Evolutionary conservation across 768 basidiomycete species (phyloP).

Genomic region (Steccherinum ochraceum): DNA sequence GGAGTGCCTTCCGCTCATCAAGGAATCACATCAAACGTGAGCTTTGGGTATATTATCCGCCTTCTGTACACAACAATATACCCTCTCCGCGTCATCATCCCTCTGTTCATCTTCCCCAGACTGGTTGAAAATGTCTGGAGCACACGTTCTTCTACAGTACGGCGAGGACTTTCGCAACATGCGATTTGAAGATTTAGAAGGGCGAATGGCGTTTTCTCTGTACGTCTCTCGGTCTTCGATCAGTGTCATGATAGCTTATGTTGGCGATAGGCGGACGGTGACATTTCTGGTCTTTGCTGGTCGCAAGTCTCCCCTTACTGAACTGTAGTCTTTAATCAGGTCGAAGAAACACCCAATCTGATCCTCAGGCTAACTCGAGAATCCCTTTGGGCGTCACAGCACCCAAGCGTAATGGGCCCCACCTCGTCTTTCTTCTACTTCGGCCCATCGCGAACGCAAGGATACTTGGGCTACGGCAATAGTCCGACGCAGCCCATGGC

Average conservation of each 20-base stretch:
- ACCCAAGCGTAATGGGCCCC: slow-evolving; percentile 76
- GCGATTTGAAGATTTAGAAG: slow-evolving; percentile 57
- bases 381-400: slow-evolving; percentile 57
- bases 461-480: slow-evolving; percentile 67
- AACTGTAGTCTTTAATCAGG: slow-evolving; percentile 27
- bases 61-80: no score
- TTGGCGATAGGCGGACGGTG: no score
- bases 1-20: no score
- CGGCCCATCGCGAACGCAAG: slow-evolving; percentile 54
- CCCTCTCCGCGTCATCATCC: no score
- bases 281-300: no score
- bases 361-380: slow-evolving; percentile 64
- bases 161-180: slow-evolving; percentile 58
- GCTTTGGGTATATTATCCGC: no score
- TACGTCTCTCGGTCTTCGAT: slow-evolving; percentile 38
- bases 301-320: background rate
- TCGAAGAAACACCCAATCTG: slow-evolving; percentile 49
- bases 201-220: slow-evolving; percentile 62
- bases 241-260: no score
- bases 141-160: slow-evolving; percentile 55
- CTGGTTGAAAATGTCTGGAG: slow-evolving; percentile 24
- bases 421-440: slow-evolving; percentile 70
- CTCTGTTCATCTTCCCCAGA: slow-evolving; percentile 17
- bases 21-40: no score
- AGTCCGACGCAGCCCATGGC: slow-evolving; percentile 51